These are phyloP conservation scores for Meripilus lineatus DNA, from an alignment of 1,284 basidiomycete species.

Conservation along the genomic window DNA sequence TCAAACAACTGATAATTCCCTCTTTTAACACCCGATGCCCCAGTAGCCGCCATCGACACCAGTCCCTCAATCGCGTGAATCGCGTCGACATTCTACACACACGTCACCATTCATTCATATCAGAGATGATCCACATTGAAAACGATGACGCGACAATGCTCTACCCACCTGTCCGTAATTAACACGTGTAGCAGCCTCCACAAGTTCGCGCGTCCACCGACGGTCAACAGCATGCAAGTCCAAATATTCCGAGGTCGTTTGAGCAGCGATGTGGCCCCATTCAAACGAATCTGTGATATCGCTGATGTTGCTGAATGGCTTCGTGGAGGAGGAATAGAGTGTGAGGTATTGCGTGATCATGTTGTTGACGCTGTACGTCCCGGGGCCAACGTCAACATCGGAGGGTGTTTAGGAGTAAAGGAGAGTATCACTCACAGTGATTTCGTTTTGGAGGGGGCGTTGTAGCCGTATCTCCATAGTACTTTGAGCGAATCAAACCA, in stretches of 20 bases:
- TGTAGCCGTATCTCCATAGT: slow-evolving; percentile 78
- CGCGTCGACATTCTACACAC: slow-evolving; percentile 52
- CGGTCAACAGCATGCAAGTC: slow-evolving; percentile 48
- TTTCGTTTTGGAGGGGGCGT: slow-evolving; percentile 57
- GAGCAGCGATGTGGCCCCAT: slow-evolving; percentile 48
- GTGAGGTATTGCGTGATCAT: slow-evolving; percentile 52
- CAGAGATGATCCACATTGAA: slow-evolving; percentile 1
- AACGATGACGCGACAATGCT: slow-evolving; percentile 1
- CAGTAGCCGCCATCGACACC: slow-evolving; percentile 68
- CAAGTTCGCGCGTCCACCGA: slow-evolving; percentile 70
- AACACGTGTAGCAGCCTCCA: slow-evolving; percentile 82
- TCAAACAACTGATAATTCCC: slow-evolving; percentile 91
- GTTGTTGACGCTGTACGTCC: slow-evolving; percentile 45
- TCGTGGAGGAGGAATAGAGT: slow-evolving; percentile 58
- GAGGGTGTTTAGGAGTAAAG: slow-evolving; percentile 1
- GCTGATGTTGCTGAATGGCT: slow-evolving; percentile 57
- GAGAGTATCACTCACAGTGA: slow-evolving; percentile 41
- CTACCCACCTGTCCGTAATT: slow-evolving; percentile 84
- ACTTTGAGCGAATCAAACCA: slow-evolving; percentile 76
- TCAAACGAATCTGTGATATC: slow-evolving; percentile 50
- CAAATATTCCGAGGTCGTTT: slow-evolving; percentile 61
- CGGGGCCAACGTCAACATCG: too few species aligned
- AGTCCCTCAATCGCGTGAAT: slow-evolving; percentile 83
- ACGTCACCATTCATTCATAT: not conserved
- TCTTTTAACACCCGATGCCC: slow-evolving; percentile 65